phyloP scores from a whole-genome alignment of 495 filamentous ascomycete genomes.

The Penicillium malachiteum region DNA sequence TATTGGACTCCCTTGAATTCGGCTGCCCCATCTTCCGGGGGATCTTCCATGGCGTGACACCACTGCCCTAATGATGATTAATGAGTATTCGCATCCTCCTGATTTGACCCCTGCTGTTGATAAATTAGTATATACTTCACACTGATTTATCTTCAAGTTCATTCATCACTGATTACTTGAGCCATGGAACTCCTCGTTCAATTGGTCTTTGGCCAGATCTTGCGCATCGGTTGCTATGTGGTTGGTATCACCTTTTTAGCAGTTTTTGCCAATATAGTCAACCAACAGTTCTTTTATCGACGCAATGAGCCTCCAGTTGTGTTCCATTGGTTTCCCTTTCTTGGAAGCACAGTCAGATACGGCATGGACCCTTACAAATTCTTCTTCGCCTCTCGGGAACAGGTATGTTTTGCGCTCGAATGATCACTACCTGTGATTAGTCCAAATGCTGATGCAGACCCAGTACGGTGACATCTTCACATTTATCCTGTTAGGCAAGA shows the following conservation, averaged over 20 bases:
- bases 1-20: constrained; percentile 10
- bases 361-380: constrained; percentile 82
- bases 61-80: constrained; percentile 18
- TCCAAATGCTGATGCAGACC: constrained; percentile 7
- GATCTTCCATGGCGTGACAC: constrained; percentile 18
- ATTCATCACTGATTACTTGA: too few relatives aligned
- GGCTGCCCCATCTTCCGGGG: constrained; percentile 15
- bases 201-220: constrained; percentile 23
- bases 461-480: constrained; percentile 81
- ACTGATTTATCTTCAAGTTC: not conserved
- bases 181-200: constrained; percentile 23
- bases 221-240: constrained; percentile 24
- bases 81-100: constrained; percentile 15
- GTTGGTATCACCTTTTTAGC: constrained; percentile 36
- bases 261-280: constrained; percentile 64
- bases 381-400: constrained; percentile 65
- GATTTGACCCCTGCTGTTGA: constrained; percentile 20
- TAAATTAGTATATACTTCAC: not conserved
- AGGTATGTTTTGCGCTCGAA: constrained; percentile 49
- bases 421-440: not conserved
- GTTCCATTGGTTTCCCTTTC: constrained; percentile 78
- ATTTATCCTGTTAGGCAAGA: constrained; percentile 72
- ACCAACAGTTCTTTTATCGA: constrained; percentile 68
- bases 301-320: constrained; percentile 75
- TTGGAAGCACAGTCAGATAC: constrained; percentile 78